Evolutionary conservation across 2,329 filamentous ascomycete species (phyloP), one percentile per base, ranked within the genome.

Genomic region (Trichophaea hybrida): DNA sequence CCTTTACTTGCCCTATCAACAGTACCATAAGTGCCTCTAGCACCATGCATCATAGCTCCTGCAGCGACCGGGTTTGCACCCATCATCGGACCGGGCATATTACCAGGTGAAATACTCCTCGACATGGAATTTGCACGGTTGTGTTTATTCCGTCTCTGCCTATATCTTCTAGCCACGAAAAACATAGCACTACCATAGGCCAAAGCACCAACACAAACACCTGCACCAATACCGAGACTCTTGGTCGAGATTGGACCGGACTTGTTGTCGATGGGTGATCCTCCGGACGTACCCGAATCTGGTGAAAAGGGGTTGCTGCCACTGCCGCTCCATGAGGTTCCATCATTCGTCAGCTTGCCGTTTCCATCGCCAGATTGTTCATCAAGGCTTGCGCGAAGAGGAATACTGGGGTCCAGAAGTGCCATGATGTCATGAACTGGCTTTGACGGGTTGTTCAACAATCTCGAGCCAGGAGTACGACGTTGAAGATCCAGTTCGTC

Each of bases 141-240:
- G 74, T 94, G 87, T 55, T 81, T 76, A 71, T 85, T 80, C 74
- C 82, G 85, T 78, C 86, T 88, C 75, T 86, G 84, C 78, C 90
- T 88, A 79, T 95, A 95, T 61, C 90, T 81, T 63, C 89, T 84
- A 54, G 90, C 90, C 66, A 95, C 82, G 69, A 93, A 83, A 75
- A 95, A 91, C 90, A 96, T 95, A 71, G 88, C 89, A 10, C 86
- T 87, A 69, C 89, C 90, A 67, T 95, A 95, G n/a, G 88, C 83
- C 55, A 84, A 85, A 46, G 87, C 88, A 69, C 89, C 83, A 48
- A 80, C 80, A 35, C 90, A 81, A 32, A 87, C 85, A 68, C 87
- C 88, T 24, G 88, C 78, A 59, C 85, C 87, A 69, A 95, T 83
- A 65, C 80, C 82, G 31, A 79, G 80, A 1, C 79, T 83, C 37